phyloP scores from a whole-genome alignment of 768 basidiomycete species.

The Collybia sp. region DNA sequence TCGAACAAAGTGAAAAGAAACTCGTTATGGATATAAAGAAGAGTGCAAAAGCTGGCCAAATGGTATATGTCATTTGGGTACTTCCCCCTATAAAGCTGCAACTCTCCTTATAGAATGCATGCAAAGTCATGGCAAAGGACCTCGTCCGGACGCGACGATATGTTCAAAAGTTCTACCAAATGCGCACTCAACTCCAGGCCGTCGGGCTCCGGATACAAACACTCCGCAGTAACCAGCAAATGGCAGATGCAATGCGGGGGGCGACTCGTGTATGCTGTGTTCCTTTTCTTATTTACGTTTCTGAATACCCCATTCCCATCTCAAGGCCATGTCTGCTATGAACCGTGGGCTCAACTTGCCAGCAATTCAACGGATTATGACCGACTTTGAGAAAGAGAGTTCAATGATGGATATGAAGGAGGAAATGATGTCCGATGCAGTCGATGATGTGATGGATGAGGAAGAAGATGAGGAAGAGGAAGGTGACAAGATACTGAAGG shows the following conservation, averaged over 20 bases:
- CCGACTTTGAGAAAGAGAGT: conserved; percentile 96
- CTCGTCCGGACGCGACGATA: conserved; percentile 94
- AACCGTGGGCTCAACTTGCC: conserved; percentile 95
- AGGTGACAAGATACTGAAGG: conserved; percentile 90
- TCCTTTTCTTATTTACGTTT: conserved; percentile 3
- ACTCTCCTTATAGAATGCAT: conserved; percentile 68
- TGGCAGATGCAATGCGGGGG: conserved; percentile 99
- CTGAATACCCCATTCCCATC: neutral
- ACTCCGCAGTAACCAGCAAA: conserved; percentile 94
- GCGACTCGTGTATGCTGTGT: conserved; percentile 78
- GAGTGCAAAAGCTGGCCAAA: conserved; percentile 91
- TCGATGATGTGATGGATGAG: conserved; percentile 86
- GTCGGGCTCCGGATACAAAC: conserved; percentile 95
- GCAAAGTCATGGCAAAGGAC: conserved; percentile 99
- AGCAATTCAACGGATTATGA: conserved; percentile 93
- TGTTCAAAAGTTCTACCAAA: conserved; percentile 97
- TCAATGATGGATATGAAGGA: conserved; percentile 99
- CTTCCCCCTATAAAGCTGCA: conserved; percentile 11
- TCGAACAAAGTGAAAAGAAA: conserved; percentile 97
- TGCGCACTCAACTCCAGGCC: conserved; percentile 97
- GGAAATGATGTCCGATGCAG: conserved; percentile 99
- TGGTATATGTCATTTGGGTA: conserved; percentile 46
- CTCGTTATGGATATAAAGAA: conserved; percentile 94
- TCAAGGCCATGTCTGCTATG: conserved; percentile 96
- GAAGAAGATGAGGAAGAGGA: conserved; percentile 98